phyloP scores from a whole-genome alignment of 768 basidiomycete genomes.

The Mycena alexandri region DNA sequence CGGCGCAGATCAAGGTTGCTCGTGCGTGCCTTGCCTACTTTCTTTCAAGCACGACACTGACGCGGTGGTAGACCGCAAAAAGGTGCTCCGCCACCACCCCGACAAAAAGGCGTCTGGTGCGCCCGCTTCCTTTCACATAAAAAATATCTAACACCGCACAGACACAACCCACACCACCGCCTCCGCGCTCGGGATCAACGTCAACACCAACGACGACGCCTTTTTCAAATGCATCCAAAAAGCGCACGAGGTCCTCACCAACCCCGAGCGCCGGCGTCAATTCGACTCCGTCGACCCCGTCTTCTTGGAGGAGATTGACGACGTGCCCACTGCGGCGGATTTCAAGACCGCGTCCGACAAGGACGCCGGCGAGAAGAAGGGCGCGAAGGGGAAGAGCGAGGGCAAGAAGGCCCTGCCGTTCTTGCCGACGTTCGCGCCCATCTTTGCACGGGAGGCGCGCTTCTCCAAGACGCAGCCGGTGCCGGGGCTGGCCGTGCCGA shows the following conservation, averaged over 20 bases:
- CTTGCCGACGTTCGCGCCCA: conserved; percentile 80
- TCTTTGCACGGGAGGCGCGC: conserved; percentile 92
- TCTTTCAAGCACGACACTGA: neutral
- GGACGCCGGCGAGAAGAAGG: neutral
- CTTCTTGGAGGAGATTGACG: conserved; percentile 79
- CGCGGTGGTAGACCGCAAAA: conserved; percentile 87
- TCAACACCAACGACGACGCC: conserved; percentile 94
- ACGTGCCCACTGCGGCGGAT: conserved; percentile 75
- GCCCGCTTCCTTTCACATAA: neutral
- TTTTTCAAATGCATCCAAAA: conserved; percentile 99
- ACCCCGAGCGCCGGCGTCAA: conserved; percentile 89
- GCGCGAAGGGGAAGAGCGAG: neutral
- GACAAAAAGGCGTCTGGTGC: conserved; percentile 83
- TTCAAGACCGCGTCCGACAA: conserved; percentile 58
- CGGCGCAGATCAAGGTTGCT: conserved; percentile 95
- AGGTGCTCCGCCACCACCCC: conserved; percentile 98
- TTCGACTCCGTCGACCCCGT: conserved; percentile 96
- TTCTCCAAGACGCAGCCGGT: conserved; percentile 92
- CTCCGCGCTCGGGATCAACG: conserved; percentile 67
- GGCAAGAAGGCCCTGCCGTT: conserved; percentile 56
- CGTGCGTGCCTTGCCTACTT: conserved; percentile 66
- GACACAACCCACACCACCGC: conserved; percentile 44
- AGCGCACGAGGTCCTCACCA: conserved; percentile 93
- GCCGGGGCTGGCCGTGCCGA: conserved; percentile 74
- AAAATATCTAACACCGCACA: neutral